Conservation (phyloP, 805 yeast species). For the Saccharomycodes ludwigii region DNA sequence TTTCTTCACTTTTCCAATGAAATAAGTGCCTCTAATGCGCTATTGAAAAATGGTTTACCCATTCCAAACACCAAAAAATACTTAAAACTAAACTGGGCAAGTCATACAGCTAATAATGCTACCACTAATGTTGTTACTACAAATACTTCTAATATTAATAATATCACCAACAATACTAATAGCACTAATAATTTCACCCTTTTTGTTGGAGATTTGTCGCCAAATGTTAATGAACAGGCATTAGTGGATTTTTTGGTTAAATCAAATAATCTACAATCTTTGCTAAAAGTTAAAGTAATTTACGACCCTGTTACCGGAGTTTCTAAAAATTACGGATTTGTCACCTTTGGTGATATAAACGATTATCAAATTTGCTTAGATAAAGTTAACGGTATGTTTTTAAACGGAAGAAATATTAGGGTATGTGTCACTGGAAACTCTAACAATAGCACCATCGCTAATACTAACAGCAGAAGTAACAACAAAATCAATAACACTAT, state of each 20-base stretch:
- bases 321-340: slow-evolving; percentile 83
- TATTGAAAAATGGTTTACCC: slow-evolving; percentile 52
- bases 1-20: slow-evolving; percentile 61
- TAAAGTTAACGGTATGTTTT: slow-evolving; percentile 70
- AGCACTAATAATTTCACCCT: slow-evolving; percentile 43
- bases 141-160: too few species aligned
- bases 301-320: slow-evolving; percentile 55
- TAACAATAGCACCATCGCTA: slow-evolving; percentile 9
- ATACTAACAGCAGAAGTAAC: slow-evolving; percentile 11
- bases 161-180: slow-evolving; percentile 1
- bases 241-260: too few species aligned
- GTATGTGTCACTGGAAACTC: slow-evolving; percentile 47
- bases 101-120: too few species aligned
- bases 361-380: slow-evolving; percentile 61
- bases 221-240: slow-evolving; percentile 56
- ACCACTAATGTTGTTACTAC: too few species aligned
- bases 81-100: slow-evolving; percentile 76
- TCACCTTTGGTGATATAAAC: slow-evolving; percentile 52
- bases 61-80: slow-evolving; percentile 50
- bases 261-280: too few species aligned
- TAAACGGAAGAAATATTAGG: slow-evolving; percentile 66
- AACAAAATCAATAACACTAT: slow-evolving; percentile 9
- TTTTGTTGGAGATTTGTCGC: slow-evolving; percentile 77
- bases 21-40: slow-evolving; percentile 52
- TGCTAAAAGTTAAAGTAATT: slow-evolving; percentile 58